Evolutionary conservation across 768 basidiomycete genomes (phyloP).

Genomic region (Mycena belliarum): DNA sequence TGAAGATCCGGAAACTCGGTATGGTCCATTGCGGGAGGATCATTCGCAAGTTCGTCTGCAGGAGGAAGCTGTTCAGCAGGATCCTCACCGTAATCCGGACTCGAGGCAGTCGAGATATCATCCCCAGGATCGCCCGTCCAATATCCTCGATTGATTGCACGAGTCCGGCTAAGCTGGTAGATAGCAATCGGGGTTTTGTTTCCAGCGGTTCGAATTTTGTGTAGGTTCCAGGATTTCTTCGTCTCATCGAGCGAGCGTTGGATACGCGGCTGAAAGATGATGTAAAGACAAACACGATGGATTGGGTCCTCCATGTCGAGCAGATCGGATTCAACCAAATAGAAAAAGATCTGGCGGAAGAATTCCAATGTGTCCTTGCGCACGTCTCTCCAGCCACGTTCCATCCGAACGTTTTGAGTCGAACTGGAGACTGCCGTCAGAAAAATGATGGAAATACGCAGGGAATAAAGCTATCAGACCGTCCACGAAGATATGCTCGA

Average conservation of each 20-base stretch:
- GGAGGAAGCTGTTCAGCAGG: background rate
- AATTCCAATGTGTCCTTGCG: slow-evolving; percentile 30
- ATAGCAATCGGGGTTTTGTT: background rate
- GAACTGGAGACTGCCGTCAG: too few relatives aligned
- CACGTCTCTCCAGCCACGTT: slow-evolving; percentile 29
- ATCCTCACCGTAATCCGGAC: background rate
- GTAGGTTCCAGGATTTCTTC: slow-evolving; percentile 27
- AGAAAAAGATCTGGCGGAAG: slow-evolving; percentile 30
- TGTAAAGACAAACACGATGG: slow-evolving; percentile 25
- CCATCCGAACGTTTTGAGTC: slow-evolving; percentile 31
- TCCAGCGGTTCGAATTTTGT: slow-evolving; percentile 15
- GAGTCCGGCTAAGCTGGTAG: too few relatives aligned
- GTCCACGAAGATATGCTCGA: background rate
- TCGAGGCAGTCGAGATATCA: background rate
- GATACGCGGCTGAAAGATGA: slow-evolving; percentile 31
- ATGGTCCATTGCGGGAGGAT: background rate
- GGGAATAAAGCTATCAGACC: too few relatives aligned
- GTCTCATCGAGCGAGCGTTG: slow-evolving; percentile 29
- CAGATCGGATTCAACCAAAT: slow-evolving; percentile 27
- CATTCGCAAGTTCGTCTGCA: background rate
- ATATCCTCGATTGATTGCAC: too few relatives aligned
- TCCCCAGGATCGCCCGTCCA: background rate
- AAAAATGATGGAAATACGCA: too few relatives aligned
- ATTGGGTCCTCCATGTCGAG: slow-evolving; percentile 24
- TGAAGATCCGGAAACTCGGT: background rate